phyloP scores from a whole-genome alignment of 176 grass and related monocot genomes.

The Coix lacrymajobi region DNA sequence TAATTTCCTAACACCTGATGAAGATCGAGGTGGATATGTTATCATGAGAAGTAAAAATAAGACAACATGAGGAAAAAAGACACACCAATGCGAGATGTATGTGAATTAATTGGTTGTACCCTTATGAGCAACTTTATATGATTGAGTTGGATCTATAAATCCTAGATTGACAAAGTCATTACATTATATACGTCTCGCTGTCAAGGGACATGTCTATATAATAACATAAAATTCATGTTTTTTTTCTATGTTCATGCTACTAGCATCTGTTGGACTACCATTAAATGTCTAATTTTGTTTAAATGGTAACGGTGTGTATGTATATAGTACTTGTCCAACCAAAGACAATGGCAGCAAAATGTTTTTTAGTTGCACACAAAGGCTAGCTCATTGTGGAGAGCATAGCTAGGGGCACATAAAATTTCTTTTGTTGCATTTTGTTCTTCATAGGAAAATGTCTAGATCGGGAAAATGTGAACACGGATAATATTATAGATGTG shows the following conservation, averaged over 20 bases:
- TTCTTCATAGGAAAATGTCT: neutral
- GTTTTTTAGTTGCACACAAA: neutral
- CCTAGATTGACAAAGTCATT: no score
- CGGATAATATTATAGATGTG: neutral
- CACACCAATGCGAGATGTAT: no score
- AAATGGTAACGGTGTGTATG: neutral
- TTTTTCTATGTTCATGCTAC: neutral
- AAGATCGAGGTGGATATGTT: no score
- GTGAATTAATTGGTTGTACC: no score
- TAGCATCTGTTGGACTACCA: neutral
- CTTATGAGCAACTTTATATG: no score
- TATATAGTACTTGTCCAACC: neutral
- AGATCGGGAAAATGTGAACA: neutral
- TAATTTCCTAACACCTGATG: no score
- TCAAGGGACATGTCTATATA: no score
- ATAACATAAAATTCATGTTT: neutral
- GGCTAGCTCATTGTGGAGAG: no score
- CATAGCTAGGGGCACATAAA: neutral
- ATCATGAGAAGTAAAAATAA: no score
- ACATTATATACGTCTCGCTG: no score
- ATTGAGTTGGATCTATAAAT: no score
- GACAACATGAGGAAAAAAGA: no score
- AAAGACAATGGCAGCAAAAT: neutral
- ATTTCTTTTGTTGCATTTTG: neutral
- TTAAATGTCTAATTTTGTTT: neutral